A percentile compares a stretch with the other conserved stretches of the same genome.
Evolutionary conservation across 495 filamentous ascomycete genomes (phyloP).

Genomic region (Aspergillus taichungensis): DNA sequence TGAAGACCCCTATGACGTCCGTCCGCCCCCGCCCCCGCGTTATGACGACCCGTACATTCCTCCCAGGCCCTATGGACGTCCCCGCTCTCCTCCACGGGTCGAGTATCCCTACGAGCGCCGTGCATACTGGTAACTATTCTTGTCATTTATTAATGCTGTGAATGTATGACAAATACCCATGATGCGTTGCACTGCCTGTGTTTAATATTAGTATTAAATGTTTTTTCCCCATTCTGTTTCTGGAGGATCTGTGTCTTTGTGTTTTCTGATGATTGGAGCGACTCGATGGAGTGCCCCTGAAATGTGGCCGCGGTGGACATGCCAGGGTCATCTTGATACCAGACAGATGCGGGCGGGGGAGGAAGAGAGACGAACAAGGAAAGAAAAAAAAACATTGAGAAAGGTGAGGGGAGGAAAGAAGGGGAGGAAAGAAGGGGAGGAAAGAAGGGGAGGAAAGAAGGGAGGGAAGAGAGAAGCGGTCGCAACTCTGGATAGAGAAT

Average conservation of each 20-base stretch:
- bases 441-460: no score
- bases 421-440: no score
- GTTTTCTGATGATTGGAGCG: background rate
- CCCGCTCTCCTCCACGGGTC: constrained; percentile 33
- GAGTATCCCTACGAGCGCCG: constrained; percentile 41
- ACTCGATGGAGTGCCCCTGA: no score
- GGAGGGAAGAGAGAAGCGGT: no score
- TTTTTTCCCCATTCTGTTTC: background rate
- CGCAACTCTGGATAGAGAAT: no score
- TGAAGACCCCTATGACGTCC: constrained; percentile 43
- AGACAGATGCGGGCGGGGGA: no score
- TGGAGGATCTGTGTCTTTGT: background rate
- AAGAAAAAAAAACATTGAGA: no score
- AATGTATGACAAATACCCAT: constrained; percentile 20
- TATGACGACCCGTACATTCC: constrained; percentile 41
- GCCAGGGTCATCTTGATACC: no score
- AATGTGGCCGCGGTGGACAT: no score
- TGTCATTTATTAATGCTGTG: constrained; percentile 7
- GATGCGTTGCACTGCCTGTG: background rate
- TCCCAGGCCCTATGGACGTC: constrained; percentile 35
- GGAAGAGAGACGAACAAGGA: no score
- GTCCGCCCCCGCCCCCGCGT: constrained; percentile 35
- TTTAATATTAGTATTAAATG: constrained; percentile 1
- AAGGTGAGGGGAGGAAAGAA: no score
- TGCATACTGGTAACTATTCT: constrained; percentile 34